Percentiles rank a stretch among this genome's conserved stretches.
These are phyloP conservation scores for Leptodontidium sp. DNA, from an alignment of 2,329 filamentous ascomycete genomes.

Conservation along the genomic window DNA sequence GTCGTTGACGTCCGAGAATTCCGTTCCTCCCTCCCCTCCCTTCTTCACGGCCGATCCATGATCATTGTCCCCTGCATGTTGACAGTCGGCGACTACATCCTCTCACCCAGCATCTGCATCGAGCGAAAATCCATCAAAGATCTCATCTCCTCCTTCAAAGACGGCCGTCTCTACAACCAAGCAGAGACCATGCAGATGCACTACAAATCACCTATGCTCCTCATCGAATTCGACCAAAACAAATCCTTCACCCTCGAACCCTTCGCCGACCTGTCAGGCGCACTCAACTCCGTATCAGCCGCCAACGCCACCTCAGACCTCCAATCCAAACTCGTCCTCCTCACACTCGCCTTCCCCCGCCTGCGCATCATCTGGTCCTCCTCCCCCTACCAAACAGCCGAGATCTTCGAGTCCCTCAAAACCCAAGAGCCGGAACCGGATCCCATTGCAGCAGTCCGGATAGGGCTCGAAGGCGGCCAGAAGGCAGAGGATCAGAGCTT, in stretches of 20 bases:
- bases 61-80: slow-evolving; percentile 93
- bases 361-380: slow-evolving; percentile 94
- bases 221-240: slow-evolving; percentile 98
- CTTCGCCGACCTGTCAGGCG: slow-evolving; percentile 72
- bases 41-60: slow-evolving; percentile 89
- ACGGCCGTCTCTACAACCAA: slow-evolving; percentile 91
- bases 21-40: slow-evolving; percentile 87
- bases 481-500: slow-evolving; percentile 75
- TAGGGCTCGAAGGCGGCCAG: slow-evolving; percentile 75
- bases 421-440: slow-evolving; percentile 90
- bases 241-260: slow-evolving; percentile 96
- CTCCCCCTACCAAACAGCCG: slow-evolving; percentile 93
- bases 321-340: slow-evolving; percentile 89
- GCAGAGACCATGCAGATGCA: slow-evolving; percentile 93
- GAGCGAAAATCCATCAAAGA: slow-evolving; percentile 95
- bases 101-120: slow-evolving; percentile 89
- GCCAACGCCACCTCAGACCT: slow-evolving; percentile 73
- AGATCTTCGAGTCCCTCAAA: slow-evolving; percentile 95
- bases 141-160: slow-evolving; percentile 88
- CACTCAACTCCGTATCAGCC: slow-evolving; percentile 68
- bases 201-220: slow-evolving; percentile 87
- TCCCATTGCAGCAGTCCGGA: slow-evolving; percentile 83
- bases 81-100: slow-evolving; percentile 94
- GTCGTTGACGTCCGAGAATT: slow-evolving; percentile 98
- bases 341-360: slow-evolving; percentile 90